Evolutionary conservation across 495 filamentous ascomycete species (phyloP), one percentile per base, ranked within the genome.

Genomic region (Cetradonia linearis): DNA sequence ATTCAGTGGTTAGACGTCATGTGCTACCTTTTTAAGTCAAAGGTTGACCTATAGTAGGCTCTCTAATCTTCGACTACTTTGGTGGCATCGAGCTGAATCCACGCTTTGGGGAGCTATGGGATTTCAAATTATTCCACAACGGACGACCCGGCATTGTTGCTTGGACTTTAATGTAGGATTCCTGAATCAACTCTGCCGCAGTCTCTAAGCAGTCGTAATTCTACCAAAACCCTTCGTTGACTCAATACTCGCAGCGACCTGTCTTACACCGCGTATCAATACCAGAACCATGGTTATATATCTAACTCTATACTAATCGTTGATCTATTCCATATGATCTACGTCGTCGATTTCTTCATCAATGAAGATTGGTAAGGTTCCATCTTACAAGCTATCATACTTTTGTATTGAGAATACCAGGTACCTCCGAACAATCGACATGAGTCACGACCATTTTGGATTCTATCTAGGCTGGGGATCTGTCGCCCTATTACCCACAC

Each of bases 351-450:
- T 62, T 80, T 80, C 66, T 79, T 78, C 68, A 65, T 73, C 62
- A 76, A 79, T 44, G 77, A 80, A 64, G 71, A 72, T 50, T 77
- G 76, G 75, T 70, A 58, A 34, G 55, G 8, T 11, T 37, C 48
- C 63, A 34, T 46, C 20, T 33, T 47, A 48, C 23, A 20, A 25
- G n/a, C 8, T 14, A 18, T 33, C 2, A 27, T 11, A 10, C n/a
- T 25, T 50, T 2, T 20, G n/a, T 18, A 44, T 58, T 55, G 54
- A 33, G 42, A 6, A 36, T 20, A 18, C 1, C 23, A 72, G 70
- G 70, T 78, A 79, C 53, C 73, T 78, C 33, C 66, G 72, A 36
- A 80, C 77, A 9, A 76, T 80, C 38, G 77, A 80, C 59, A 80
- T 80, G 38, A 69, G 66, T 25, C 76, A 78, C 49, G 77, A 80